Conservation (phyloP, 805 yeast genomes). For the Saturnispora saitoi region DNA sequence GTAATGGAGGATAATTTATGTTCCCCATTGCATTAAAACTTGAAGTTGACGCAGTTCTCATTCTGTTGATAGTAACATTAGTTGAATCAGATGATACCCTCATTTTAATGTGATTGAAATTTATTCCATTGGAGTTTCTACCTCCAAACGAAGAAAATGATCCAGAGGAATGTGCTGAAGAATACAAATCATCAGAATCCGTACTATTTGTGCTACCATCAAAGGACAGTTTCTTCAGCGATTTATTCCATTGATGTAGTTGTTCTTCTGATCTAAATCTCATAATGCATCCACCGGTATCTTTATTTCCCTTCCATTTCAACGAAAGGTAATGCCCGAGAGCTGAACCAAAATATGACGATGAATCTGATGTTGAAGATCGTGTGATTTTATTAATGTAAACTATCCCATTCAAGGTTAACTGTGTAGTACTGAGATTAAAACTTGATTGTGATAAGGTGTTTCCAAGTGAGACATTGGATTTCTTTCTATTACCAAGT, state of each 20-base stretch:
- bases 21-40: constrained; percentile 14
- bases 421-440: neutral
- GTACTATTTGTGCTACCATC: constrained; percentile 9
- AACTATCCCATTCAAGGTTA: constrained; percentile 24
- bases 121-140: neutral
- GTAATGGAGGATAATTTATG: constrained; percentile 20
- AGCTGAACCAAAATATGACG: constrained; percentile 19
- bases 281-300: constrained; percentile 77
- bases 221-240: constrained; percentile 42
- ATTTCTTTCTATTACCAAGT: constrained; percentile 29
- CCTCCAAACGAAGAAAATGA: constrained; percentile 5
- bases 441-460: neutral
- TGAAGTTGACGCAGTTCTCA: constrained; percentile 23
- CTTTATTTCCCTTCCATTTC: constrained; percentile 80
- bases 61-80: constrained; percentile 18
- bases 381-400: constrained; percentile 23
- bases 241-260: constrained; percentile 71
- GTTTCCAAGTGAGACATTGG: constrained; percentile 15
- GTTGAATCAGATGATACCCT: constrained; percentile 21
- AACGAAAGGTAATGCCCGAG: constrained; percentile 54
- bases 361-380: constrained; percentile 24
- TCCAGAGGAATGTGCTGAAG: constrained; percentile 13
- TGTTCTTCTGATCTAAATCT: constrained; percentile 78
- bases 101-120: neutral
- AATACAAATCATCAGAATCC: constrained; percentile 9